Evolutionary conservation across 225 moss, liverwort and hornwort genomes (phyloP).

Genomic region (Ulota crispa): DNA sequence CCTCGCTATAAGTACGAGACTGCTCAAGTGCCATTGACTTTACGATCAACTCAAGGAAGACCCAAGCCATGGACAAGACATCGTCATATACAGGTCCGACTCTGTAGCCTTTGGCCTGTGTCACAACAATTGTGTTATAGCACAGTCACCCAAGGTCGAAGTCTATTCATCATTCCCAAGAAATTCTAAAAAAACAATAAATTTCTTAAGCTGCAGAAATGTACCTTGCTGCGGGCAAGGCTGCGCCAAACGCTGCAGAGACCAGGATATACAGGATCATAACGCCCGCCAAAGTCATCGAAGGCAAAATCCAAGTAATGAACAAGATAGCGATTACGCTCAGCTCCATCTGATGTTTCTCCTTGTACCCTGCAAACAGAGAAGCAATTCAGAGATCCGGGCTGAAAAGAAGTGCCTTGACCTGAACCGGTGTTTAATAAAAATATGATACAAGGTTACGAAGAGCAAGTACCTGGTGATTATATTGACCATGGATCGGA

Average conservation of each 20-base stretch:
- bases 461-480: constrained; percentile 67
- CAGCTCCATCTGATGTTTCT: constrained; percentile 89
- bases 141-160: background rate
- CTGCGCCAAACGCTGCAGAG: constrained; percentile 98
- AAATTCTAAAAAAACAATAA: background rate
- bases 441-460: background rate
- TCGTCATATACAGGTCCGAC: constrained; percentile 99
- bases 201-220: background rate
- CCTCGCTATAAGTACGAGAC: constrained; percentile 78
- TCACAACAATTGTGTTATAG: background rate
- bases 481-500: constrained; percentile 96
- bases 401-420: constrained; percentile 7
- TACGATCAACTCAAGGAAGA: constrained; percentile 93
- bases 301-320: constrained; percentile 96
- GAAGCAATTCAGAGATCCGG: constrained; percentile 3
- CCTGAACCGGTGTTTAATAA: background rate
- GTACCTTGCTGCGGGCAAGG: constrained; percentile 97
- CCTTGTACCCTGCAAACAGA: constrained; percentile 73
- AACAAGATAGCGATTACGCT: constrained; percentile 84
- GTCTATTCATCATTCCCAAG: background rate
- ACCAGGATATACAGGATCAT: constrained; percentile 97
- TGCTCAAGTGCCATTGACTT: constrained; percentile 99
- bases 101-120: constrained; percentile 98
- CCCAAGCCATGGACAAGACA: constrained; percentile 98
- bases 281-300: constrained; percentile 92